These are phyloP conservation scores for Apophysomyces sp. DNA, from an alignment of 371 early-diverging fungal genomes.

Conservation along the genomic window DNA sequence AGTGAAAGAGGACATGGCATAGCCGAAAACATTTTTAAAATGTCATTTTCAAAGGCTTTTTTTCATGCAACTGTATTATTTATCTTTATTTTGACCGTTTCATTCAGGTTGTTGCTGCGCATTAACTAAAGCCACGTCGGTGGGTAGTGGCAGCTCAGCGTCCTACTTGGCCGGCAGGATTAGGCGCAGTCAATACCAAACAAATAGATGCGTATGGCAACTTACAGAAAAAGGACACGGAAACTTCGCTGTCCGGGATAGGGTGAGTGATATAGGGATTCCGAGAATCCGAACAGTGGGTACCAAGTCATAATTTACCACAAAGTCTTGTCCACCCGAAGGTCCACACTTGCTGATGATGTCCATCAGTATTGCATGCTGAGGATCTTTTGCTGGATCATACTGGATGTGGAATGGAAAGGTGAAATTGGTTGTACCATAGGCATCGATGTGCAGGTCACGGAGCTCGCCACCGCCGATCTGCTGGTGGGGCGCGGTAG, in stretches of 20 bases:
- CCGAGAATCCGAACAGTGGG: conserved; percentile 20
- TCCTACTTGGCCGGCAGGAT: not conserved
- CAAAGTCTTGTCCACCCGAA: conserved; percentile 7
- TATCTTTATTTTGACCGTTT: not conserved
- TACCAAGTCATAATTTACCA: conserved; percentile 22
- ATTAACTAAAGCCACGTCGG: not conserved
- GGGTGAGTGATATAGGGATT: conserved; percentile 19
- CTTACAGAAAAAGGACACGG: conserved; percentile 16
- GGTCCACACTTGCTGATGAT: conserved; percentile 38
- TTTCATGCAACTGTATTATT: not conserved
- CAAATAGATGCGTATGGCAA: not conserved
- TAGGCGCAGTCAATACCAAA: not conserved
- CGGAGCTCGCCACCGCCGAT: conserved; percentile 42
- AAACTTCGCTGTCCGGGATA: conserved; percentile 9
- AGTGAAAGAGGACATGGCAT: too few species aligned
- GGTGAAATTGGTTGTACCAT: conserved; percentile 27
- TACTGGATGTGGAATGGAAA: conserved; percentile 40
- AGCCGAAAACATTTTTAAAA: too few species aligned
- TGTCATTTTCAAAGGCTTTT: too few species aligned
- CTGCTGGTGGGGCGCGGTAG: conserved; percentile 19
- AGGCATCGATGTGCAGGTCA: conserved; percentile 22
- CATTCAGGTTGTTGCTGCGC: not conserved
- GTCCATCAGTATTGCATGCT: conserved; percentile 35
- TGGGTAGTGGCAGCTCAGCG: not conserved
- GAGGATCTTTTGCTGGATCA: conserved; percentile 23